Conservation (phyloP, 768 basidiomycete species). For the Amanita rimosa region DNA sequence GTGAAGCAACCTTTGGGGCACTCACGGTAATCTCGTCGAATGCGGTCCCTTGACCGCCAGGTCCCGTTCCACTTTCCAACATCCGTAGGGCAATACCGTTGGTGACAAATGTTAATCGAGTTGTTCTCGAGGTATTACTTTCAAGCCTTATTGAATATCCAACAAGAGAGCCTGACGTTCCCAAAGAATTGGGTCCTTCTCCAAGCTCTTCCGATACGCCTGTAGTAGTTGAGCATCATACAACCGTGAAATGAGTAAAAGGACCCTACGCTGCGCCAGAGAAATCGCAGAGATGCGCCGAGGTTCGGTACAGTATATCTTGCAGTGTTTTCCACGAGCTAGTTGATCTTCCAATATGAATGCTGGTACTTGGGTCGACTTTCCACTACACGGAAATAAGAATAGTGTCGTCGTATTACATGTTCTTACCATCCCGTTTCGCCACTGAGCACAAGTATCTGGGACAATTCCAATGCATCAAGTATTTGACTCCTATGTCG, state of each 20-base stretch:
- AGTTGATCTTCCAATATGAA: slow-evolving; percentile 91
- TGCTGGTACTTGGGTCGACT: slow-evolving; percentile 91
- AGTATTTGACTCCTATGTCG: slow-evolving; percentile 67
- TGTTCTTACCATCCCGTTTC: slow-evolving; percentile 29
- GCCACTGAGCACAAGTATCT: slow-evolving; percentile 73
- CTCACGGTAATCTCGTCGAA: slow-evolving; percentile 93
- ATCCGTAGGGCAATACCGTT: slow-evolving; percentile 94
- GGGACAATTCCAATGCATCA: slow-evolving; percentile 54
- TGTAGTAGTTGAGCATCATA: slow-evolving; percentile 10
- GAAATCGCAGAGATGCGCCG: slow-evolving; percentile 94
- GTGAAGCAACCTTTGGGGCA: slow-evolving; percentile 4
- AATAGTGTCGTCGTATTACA: slow-evolving; percentile 1
- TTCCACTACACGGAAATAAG: slow-evolving; percentile 49
- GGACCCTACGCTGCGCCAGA: slow-evolving; percentile 62
- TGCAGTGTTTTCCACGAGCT: slow-evolving; percentile 70
- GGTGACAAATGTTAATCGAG: slow-evolving; percentile 76
- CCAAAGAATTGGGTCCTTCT: slow-evolving; percentile 68
- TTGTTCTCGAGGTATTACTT: slow-evolving; percentile 71
- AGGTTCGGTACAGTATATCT: slow-evolving; percentile 92
- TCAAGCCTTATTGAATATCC: slow-evolving; percentile 94
- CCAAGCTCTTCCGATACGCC: slow-evolving; percentile 87
- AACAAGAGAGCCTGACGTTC: slow-evolving; percentile 68
- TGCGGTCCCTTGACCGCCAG: slow-evolving; percentile 59
- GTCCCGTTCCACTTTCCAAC: slow-evolving; percentile 79
- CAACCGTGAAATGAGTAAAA: background rate